A percentile compares a stretch with the other conserved stretches of the same genome.
phyloP scores from a whole-genome alignment of 805 yeast genomes.

The Naumovozyma dairenensis region DNA sequence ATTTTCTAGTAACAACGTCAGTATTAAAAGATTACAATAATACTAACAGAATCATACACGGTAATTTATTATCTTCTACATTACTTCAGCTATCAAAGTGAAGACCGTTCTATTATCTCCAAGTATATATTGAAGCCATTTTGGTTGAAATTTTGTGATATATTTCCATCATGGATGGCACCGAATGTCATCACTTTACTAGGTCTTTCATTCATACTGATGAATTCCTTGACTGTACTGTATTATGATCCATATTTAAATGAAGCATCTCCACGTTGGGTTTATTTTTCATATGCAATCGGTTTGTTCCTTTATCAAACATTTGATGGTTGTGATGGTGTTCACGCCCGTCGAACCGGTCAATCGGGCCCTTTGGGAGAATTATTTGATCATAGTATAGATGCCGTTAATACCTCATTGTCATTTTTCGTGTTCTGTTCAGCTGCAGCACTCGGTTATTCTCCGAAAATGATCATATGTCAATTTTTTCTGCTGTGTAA shows the following conservation, averaged over 20 bases:
- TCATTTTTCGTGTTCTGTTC: slow-evolving; percentile 67
- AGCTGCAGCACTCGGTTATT: slow-evolving; percentile 66
- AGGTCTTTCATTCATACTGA: slow-evolving; percentile 67
- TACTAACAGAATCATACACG: not conserved
- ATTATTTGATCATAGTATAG: slow-evolving; percentile 82
- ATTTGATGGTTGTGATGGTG: slow-evolving; percentile 92
- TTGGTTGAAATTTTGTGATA: slow-evolving; percentile 60
- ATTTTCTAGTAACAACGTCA: not conserved
- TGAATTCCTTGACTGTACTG: slow-evolving; percentile 54
- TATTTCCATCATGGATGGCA: slow-evolving; percentile 82
- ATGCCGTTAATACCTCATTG: slow-evolving; percentile 67
- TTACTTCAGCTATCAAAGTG: slow-evolving; percentile 47
- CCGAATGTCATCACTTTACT: slow-evolving; percentile 81
- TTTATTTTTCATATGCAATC: slow-evolving; percentile 64
- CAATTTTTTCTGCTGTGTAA: slow-evolving; percentile 71
- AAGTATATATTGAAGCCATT: slow-evolving; percentile 70
- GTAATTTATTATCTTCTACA: too few relatives aligned
- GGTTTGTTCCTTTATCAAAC: slow-evolving; percentile 88
- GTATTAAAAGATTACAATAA: not conserved
- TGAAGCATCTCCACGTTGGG: slow-evolving; percentile 59
- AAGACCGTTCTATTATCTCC: slow-evolving; percentile 72
- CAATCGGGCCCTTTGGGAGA: slow-evolving; percentile 93
- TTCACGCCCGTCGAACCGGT: slow-evolving; percentile 92
- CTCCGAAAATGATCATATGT: slow-evolving; percentile 47
- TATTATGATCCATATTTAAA: slow-evolving; percentile 63